Evolutionary conservation across 441 rosid genomes (phyloP).

Genomic region (Euphorbia schlechtendalii): DNA sequence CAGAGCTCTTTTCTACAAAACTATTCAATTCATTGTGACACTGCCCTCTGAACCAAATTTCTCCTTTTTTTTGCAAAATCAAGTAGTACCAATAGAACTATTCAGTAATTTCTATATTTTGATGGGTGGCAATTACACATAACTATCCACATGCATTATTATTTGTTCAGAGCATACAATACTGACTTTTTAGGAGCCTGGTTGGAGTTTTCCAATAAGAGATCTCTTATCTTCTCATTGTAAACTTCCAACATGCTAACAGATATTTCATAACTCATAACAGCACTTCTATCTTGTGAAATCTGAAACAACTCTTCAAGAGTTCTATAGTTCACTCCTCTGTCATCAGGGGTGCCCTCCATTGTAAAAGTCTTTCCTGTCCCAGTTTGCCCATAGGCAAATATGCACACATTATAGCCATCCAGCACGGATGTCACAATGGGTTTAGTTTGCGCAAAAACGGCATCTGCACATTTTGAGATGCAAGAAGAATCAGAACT

Average conservation of each 20-base stretch:
- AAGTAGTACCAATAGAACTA: too few relatives aligned
- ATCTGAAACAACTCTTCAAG: conserved; percentile 68
- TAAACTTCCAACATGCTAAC: conserved; percentile 97
- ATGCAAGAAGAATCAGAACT: conserved; percentile 5
- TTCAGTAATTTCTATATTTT: too few relatives aligned
- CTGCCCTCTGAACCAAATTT: not conserved
- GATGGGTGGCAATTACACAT: too few relatives aligned
- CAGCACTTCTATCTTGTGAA: conserved; percentile 51
- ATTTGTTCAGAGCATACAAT: too few relatives aligned
- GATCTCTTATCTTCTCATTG: conserved; percentile 91
- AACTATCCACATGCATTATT: not conserved
- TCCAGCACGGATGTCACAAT: conserved; percentile 75
- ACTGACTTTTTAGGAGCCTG: conserved; percentile 71
- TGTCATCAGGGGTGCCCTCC: conserved; percentile 80
- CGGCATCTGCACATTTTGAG: conserved; percentile 51
- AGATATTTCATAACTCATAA: conserved; percentile 57
- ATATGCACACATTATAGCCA: conserved; percentile 90
- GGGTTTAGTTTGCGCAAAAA: conserved; percentile 78
- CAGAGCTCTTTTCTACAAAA: not conserved
- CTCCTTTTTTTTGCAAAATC: too few relatives aligned
- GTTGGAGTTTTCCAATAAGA: conserved; percentile 60
- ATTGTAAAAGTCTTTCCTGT: conserved; percentile 95
- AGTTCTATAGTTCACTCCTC: conserved; percentile 92
- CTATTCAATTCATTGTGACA: not conserved
- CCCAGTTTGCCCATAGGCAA: conserved; percentile 97